Base-by-base conservation (phyloP, 192 early-diverging fungal genomes). In the Umbelopsis isabellina region DNA sequence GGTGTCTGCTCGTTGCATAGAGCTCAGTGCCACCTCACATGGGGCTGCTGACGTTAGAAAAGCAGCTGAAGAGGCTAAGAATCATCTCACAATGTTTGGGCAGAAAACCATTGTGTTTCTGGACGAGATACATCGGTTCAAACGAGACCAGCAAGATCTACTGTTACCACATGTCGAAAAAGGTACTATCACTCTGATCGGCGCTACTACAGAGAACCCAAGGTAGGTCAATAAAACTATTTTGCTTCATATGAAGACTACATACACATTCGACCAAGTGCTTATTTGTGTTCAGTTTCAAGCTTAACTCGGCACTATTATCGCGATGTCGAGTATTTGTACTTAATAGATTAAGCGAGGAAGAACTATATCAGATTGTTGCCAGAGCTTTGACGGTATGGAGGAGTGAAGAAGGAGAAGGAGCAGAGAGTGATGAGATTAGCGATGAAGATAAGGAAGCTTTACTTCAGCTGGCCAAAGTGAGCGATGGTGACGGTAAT, bases 81-180 rank as follows among this genome's bases (percentile, higher is more conserved):
- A 85, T 35, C 75, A 86, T 15, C 70, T 75, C 35, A 72, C 75
- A 16, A 78, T 92, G 25, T 83, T 86, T 0, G 83, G 85, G 4
- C 86, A 80, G 67, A 81, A 85, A 22, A 88, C 91, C 0, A 89
- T 96, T 51, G 70, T 96, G 15, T 95, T 96, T 78, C 64, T 96
- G 25, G 95, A 96, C 76, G 95, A 94, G 65, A 92, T 96, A 23
- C 95, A 96, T 79, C 85, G 95, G 21, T 96, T 96, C 75, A 95
- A 88, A 22, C 94, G 94, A 75, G 83, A 88, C 12, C 95, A 96
- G 72, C 95, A 96, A 66, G 95, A 96, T 69, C 73, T 94, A 3
- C 92, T 96, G 65, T 77, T 96, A 27, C 92, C 91, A 0, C 81
- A 83, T 73, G 82, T 96, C 9, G 95, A 96, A 80, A 83, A 85